Conservation (phyloP, 2,329 filamentous ascomycete genomes). For the Penicillium sp. region DNA sequence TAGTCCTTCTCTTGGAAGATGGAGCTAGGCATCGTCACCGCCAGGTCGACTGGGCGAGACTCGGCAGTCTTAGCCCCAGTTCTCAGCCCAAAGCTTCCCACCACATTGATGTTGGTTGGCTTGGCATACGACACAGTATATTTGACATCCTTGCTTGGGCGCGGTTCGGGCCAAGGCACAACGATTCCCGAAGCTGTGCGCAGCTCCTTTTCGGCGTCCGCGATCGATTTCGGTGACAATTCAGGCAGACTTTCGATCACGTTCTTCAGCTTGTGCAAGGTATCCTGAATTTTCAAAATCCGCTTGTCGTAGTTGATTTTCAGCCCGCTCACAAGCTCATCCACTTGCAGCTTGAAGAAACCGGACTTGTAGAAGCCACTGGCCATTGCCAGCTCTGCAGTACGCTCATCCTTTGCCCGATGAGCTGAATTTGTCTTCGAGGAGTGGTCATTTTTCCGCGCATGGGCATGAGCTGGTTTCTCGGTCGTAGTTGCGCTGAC, state of each 20-base stretch:
- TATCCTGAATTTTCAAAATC: conserved; percentile 56
- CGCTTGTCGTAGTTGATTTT: conserved; percentile 62
- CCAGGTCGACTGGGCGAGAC: conserved; percentile 72
- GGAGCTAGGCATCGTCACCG: conserved; percentile 77
- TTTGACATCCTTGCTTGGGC: conserved; percentile 72
- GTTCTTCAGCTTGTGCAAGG: conserved; percentile 58
- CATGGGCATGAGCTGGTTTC: conserved; percentile 23
- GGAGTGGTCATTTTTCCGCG: conserved; percentile 23
- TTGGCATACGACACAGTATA: conserved; percentile 80
- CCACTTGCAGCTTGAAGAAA: conserved; percentile 69
- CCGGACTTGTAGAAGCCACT: conserved; percentile 66
- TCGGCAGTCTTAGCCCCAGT: conserved; percentile 67
- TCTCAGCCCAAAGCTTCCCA: conserved; percentile 81
- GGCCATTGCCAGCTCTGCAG: conserved; percentile 42
- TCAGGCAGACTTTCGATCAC: conserved; percentile 61
- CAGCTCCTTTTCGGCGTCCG: conserved; percentile 68
- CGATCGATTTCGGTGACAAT: conserved; percentile 55
- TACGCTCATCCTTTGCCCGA: conserved; percentile 32
- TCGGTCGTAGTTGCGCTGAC: conserved; percentile 22
- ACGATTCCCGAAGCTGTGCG: conserved; percentile 68
- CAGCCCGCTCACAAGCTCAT: conserved; percentile 63
- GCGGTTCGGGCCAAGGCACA: conserved; percentile 85
- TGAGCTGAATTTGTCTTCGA: conserved; percentile 26
- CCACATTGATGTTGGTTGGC: conserved; percentile 79
- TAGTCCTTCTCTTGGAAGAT: conserved; percentile 96